Evolutionary conservation across 2,329 filamentous ascomycete species (phyloP), one percentile per base, ranked within the genome.

Genomic region (Niveomyces coronatus): DNA sequence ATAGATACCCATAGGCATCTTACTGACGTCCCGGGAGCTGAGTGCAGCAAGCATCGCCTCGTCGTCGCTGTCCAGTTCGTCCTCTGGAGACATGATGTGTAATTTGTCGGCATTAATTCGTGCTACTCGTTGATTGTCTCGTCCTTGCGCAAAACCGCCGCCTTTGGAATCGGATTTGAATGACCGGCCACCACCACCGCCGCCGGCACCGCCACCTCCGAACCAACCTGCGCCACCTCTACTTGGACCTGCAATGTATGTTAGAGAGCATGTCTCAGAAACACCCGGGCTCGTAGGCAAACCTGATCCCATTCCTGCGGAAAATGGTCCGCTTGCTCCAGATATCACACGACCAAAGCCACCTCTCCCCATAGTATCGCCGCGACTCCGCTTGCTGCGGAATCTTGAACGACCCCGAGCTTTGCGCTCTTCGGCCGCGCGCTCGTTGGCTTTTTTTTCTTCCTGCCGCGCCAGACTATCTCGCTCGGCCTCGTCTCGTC

Each of bases 31-130:
- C 15, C 47, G 53, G 19, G 48, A 46, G 41, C 51, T 52, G 7
- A 62, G 53, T 3, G 56, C 58, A 9, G 48, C 53, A 31, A 61
- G 55, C 52, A 63, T 64, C 32, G 57, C 57, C 40, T 68, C 60
- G 38, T 65, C 58, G n/a, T 66, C 60, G 44, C 61, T 63, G 35
- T 64, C 60, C 33, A 68, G 54, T 22, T 70, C 64, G n/a, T 64
- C 64, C 16, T 65, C 46, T 39, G 61, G 49, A 37, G 61, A 46
- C 55, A 65, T 55, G 34, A 53, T 49, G 47, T 69, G 70, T 33
- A 77, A 68, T 40, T 65, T 63, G 48, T 77, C 72, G 46, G 71
- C 68, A 47, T 76, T 74, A 51, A 76, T 69, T 53, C 73, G 58
- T 23, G 62, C 47, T 44, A 74, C 68, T 42, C 60, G 55, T 23